phyloP scores from a whole-genome alignment of 2,329 filamentous ascomycete genomes.

The Xylaria sp. region DNA sequence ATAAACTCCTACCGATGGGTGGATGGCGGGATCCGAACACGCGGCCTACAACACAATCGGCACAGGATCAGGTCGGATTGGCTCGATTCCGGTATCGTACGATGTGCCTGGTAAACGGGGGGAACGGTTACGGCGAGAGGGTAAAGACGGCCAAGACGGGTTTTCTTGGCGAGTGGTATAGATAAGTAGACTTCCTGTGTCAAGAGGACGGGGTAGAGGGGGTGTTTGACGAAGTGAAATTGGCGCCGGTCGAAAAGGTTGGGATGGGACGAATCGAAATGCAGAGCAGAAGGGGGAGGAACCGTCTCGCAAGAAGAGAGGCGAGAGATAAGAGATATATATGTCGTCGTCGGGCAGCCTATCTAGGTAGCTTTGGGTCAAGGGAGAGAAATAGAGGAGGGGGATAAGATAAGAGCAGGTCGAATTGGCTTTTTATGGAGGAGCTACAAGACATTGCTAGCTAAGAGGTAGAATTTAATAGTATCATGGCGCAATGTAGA shows the following conservation, averaged over 20 bases:
- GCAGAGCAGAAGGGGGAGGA: background rate
- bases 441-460: background rate
- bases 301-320: background rate
- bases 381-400: too few species aligned
- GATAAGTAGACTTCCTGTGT: constrained; percentile 3
- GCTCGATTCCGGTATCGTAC: background rate
- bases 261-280: background rate
- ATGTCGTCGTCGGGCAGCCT: background rate
- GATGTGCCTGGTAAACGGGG: background rate
- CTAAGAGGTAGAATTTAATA: background rate
- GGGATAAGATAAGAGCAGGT: background rate
- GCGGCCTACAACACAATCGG: background rate
- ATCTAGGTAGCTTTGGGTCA: background rate
- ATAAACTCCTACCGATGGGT: background rate
- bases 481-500: background rate
- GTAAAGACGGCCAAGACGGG: background rate
- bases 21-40: background rate
- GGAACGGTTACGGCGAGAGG: background rate
- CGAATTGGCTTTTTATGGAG: constrained; percentile 18
- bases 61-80: background rate
- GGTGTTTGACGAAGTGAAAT: background rate
- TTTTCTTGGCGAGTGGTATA: background rate
- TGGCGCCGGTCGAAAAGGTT: constrained; percentile 1
- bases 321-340: background rate
- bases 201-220: constrained; percentile 1